Evolutionary conservation across 2,329 filamentous ascomycete genomes (phyloP).

Genomic region (Cordyceps farinosa): DNA sequence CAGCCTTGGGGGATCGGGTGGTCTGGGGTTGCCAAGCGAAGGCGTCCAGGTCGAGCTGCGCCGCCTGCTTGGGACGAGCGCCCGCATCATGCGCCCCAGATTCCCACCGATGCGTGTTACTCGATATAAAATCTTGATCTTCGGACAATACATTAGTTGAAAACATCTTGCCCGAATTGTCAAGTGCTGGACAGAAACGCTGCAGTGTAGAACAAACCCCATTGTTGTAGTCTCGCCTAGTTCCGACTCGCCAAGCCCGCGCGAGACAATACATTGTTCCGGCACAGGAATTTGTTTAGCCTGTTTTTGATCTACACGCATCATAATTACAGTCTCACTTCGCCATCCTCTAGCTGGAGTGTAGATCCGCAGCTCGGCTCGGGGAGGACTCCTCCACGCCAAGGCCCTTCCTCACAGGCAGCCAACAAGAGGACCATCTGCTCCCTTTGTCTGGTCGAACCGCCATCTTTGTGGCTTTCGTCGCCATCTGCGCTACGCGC

Average conservation of each 20-base stretch:
- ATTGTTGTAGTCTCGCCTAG: not conserved
- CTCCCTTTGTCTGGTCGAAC: not conserved
- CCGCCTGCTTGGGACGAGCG: not conserved
- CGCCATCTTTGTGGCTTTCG: constrained; percentile 13
- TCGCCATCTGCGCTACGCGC: constrained; percentile 13
- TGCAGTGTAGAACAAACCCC: not conserved
- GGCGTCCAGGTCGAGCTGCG: not conserved
- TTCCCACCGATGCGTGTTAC: not conserved
- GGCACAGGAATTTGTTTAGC: not conserved
- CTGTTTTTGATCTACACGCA: not conserved
- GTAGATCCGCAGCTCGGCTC: not conserved
- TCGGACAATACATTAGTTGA: too few relatives aligned
- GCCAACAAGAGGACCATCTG: not conserved
- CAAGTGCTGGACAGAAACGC: not conserved
- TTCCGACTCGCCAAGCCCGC: not conserved
- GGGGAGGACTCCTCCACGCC: not conserved
- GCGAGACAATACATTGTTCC: not conserved
- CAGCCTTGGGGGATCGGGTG: not conserved
- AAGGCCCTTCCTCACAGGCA: not conserved
- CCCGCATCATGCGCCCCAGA: not conserved
- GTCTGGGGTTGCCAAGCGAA: constrained; percentile 2
- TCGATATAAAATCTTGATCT: too few relatives aligned
- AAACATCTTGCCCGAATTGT: too few relatives aligned
- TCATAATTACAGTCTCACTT: constrained; percentile 10
- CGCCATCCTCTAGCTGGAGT: not conserved